Evolutionary conservation across 2,329 filamentous ascomycete genomes (phyloP), one percentile per base, ranked within the genome.

Genomic region (Harringtonia aguacate): DNA sequence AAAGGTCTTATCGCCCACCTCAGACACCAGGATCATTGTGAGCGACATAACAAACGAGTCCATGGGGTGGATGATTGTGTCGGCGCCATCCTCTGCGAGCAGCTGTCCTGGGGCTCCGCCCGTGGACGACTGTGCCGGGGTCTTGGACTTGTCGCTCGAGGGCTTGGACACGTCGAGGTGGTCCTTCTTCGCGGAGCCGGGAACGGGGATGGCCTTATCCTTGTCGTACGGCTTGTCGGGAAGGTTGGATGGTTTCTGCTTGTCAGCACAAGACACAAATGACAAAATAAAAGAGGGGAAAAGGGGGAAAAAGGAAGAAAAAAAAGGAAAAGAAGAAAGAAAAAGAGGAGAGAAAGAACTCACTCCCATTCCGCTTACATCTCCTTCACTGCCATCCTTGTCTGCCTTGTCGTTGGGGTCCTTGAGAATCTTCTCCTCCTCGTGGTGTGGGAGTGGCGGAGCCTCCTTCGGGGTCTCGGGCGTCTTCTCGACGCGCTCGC

Each of bases 1-100:
- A 69, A 98, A 98, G 0, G 92, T 98, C 68, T 98, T 98, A 75
- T 98, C 92, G 50, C 92, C 92, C 55, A 98, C 80, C 62, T 98
- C 92, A 38, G 90, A 95, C 55, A 97, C 84, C 50, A 97, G 70
- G 56, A 98, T 98, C 92, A 97, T 98, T 46, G 89, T 90, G 48
- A 95, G 79, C 15, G 92, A 94, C 28, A 97, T 79, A 13, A 94
- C 58, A 57, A 92, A 94, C 4, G 92, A 97, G 62, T 98, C 90
- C 56, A 81, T 70, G 17, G 86, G 86, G 50, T 81, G 83, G 47
- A 89, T 87, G 34, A 89, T 68, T 46, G 70, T 67, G 12, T 69
- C 66, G 10, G 57, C 57, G 10, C 73, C 74, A 8, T 73, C 68
- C 50, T 60, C 52, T 53, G 61, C 40, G 46, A n/a, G n/a, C n/a